These are phyloP conservation scores for Lyophyllum atratum DNA, from an alignment of 768 basidiomycete genomes.

Conservation along the genomic window DNA sequence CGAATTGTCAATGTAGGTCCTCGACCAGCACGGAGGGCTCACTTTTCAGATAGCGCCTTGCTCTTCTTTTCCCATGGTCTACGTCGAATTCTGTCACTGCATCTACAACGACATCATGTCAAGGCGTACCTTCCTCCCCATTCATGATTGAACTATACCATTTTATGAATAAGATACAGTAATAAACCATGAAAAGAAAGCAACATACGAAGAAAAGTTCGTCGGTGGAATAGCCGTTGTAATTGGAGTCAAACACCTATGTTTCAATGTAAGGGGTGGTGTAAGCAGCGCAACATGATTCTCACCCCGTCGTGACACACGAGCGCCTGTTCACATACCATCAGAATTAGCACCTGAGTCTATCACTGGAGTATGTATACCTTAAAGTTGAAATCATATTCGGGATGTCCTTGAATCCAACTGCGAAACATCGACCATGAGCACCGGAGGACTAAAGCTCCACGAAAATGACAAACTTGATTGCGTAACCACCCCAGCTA, in stretches of 20 bases:
- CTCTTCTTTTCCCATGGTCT: conserved; percentile 71
- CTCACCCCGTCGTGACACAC: conserved; percentile 89
- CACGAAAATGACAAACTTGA: conserved; percentile 57
- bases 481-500: conserved; percentile 86
- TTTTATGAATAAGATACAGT: neutral
- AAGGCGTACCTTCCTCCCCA: conserved; percentile 65
- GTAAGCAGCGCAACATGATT: neutral
- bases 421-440: conserved; percentile 36
- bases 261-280: neutral
- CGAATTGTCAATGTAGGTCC: neutral
- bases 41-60: conserved; percentile 59
- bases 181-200: neutral
- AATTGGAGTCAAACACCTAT: conserved; percentile 74
- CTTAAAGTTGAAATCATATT: conserved; percentile 87
- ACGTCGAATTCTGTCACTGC: neutral
- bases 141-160: conserved; percentile 75
- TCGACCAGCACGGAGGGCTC: conserved; percentile 15
- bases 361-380: conserved; percentile 21
- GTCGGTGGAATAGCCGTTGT: conserved; percentile 88
- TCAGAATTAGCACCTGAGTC: neutral
- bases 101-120: neutral
- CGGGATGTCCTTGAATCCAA: conserved; percentile 95
- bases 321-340: conserved; percentile 48
- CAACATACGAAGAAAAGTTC: conserved; percentile 83
- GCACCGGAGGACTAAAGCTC: conserved; percentile 2